Conservation (phyloP, 768 basidiomycete genomes). For the Pleurotus eryngii region DNA sequence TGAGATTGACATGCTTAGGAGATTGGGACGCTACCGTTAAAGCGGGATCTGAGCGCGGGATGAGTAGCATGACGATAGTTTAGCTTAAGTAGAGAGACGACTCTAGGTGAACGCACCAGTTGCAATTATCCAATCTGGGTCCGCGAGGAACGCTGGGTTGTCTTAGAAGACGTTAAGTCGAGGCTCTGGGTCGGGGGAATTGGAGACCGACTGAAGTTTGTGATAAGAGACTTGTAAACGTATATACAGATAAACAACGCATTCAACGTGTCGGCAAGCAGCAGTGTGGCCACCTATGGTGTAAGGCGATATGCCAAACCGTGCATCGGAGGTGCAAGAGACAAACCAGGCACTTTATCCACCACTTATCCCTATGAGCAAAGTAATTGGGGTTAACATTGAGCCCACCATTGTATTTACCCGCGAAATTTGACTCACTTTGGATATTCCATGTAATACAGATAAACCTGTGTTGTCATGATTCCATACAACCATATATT, state of each 20-base stretch:
- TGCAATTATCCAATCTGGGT: constrained; percentile 33
- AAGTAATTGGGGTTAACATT: neutral
- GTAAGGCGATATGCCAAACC: neutral
- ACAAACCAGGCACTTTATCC: constrained; percentile 46
- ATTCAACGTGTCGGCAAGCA: constrained; percentile 49
- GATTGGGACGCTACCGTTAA: constrained; percentile 31
- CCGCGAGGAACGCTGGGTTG: constrained; percentile 20
- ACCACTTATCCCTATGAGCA: constrained; percentile 34
- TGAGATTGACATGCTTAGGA: neutral
- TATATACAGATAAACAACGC: constrained; percentile 40
- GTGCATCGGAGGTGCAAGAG: neutral
- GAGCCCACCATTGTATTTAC: too few relatives aligned
- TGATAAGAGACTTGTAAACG: constrained; percentile 45
- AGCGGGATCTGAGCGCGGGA: constrained; percentile 32
- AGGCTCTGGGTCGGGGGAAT: neutral
- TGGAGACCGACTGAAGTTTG: constrained; percentile 36
- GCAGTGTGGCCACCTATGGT: constrained; percentile 36
- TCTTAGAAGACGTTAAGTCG: constrained; percentile 14
- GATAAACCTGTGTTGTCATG: constrained; percentile 44
- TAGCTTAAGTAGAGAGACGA: neutral
- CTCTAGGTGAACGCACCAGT: constrained; percentile 24
- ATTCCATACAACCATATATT: constrained; percentile 47
- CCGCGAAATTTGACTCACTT: constrained; percentile 18
- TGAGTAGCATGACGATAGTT: neutral
- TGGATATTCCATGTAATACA: constrained; percentile 44